These are phyloP conservation scores for Trichopus zeylanicus DNA, from an alignment of 116 monocot genomes.

Conservation along the genomic window DNA sequence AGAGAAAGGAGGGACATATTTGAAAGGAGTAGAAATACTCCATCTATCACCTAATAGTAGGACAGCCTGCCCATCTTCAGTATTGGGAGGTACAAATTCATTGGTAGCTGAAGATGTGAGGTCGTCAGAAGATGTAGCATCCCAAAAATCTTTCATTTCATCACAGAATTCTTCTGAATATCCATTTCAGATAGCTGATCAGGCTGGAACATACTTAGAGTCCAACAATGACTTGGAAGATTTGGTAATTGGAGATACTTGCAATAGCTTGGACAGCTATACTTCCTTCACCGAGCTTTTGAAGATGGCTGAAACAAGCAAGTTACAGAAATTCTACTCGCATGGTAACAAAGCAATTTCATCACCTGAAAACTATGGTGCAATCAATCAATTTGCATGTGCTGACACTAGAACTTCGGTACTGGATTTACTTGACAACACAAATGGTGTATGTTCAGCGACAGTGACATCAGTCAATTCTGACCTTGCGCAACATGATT, in stretches of 20 bases:
- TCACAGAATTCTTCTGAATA: constrained; percentile 50
- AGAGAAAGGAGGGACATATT: constrained; percentile 10
- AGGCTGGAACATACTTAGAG: constrained; percentile 7
- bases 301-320: constrained; percentile 17
- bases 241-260: constrained; percentile 7
- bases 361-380: constrained; percentile 3
- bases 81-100: constrained; percentile 7
- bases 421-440: constrained; percentile 3
- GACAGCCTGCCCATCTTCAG: constrained; percentile 5
- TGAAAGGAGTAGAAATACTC: constrained; percentile 7
- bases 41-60: constrained; percentile 39
- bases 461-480: constrained; percentile 1
- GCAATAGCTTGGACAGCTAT: constrained; percentile 15
- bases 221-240: constrained; percentile 18
- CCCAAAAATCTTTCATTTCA: constrained; percentile 47
- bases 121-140: constrained; percentile 38
- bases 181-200: constrained; percentile 18
- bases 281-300: constrained; percentile 38
- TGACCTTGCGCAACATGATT: constrained; percentile 1
- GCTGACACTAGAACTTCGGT: constrained; percentile 1
- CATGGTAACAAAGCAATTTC: constrained; percentile 11
- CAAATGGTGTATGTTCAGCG: constrained; percentile 7
- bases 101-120: constrained; percentile 25
- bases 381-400: constrained; percentile 7
- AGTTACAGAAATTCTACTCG: constrained; percentile 8